Evolutionary conservation across 352 stramenopile genomes (phyloP).

Genomic region (Globisporangium cystogenes): DNA sequence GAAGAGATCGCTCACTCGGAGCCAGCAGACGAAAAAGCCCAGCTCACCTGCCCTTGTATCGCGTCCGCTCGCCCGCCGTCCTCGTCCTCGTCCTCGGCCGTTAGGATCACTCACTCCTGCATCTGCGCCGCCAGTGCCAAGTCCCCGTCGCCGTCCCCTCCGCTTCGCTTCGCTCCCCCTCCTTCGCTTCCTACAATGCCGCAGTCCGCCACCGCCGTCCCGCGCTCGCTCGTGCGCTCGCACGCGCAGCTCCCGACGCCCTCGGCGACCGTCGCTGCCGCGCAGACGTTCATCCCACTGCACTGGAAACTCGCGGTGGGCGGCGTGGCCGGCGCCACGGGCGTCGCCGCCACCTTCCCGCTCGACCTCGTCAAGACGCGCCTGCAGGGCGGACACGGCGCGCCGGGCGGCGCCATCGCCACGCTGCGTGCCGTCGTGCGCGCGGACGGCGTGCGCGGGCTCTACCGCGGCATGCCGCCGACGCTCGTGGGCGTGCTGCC

Average conservation of each 20-base stretch:
- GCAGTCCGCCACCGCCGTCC: slow-evolving; percentile 3
- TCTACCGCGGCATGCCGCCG: slow-evolving; percentile 73
- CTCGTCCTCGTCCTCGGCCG: too few relatives aligned
- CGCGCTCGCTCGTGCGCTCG: slow-evolving; percentile 10
- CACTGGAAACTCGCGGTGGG: slow-evolving; percentile 82
- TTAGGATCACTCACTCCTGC: too few relatives aligned
- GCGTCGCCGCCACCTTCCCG: slow-evolving; percentile 83
- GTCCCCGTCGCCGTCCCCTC: too few relatives aligned
- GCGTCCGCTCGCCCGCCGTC: too few relatives aligned
- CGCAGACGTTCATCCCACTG: slow-evolving; percentile 51
- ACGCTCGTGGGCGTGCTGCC: slow-evolving; percentile 82
- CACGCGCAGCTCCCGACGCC: slow-evolving; percentile 16
- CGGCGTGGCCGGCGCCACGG: slow-evolving; percentile 80
- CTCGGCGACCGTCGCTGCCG: slow-evolving; percentile 5
- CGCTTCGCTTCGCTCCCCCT: too few relatives aligned
- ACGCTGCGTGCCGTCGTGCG: slow-evolving; percentile 69
- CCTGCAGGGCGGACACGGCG: slow-evolving; percentile 68
- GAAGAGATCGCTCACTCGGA: too few relatives aligned
- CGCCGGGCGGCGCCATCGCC: slow-evolving; percentile 42
- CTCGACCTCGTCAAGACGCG: slow-evolving; percentile 93
- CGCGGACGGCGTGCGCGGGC: slow-evolving; percentile 55
- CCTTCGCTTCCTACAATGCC: too few relatives aligned
- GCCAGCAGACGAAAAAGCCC: too few relatives aligned
- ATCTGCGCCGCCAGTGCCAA: too few relatives aligned
- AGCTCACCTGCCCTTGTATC: too few relatives aligned